These are phyloP conservation scores for Exsudoporus floridanus DNA, from an alignment of 1,284 basidiomycete genomes.

Conservation along the genomic window DNA sequence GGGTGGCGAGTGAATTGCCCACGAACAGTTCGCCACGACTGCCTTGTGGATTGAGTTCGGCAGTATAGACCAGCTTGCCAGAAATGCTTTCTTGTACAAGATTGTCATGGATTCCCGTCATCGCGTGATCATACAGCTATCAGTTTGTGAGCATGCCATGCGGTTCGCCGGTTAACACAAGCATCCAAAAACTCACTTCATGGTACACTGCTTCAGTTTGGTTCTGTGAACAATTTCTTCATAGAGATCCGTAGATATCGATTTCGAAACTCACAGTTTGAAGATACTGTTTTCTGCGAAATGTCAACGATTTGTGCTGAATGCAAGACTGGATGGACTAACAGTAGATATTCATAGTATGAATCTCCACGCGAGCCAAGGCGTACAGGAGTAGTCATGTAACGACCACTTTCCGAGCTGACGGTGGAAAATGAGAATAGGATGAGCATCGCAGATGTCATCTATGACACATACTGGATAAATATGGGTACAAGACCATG, in stretches of 20 bases:
- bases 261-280: constrained; percentile 58
- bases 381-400: constrained; percentile 76
- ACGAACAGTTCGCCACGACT: constrained; percentile 50
- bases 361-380: constrained; percentile 93
- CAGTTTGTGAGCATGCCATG: constrained; percentile 1
- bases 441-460: constrained; percentile 1
- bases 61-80: constrained; percentile 71
- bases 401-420: constrained; percentile 68
- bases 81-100: constrained; percentile 66
- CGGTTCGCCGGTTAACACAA: neutral
- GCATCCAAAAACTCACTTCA: constrained; percentile 45
- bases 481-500: constrained; percentile 85
- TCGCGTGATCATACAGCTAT: constrained; percentile 85
- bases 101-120: constrained; percentile 77
- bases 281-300: constrained; percentile 71
- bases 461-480: constrained; percentile 55
- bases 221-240: constrained; percentile 50
- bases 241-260: neutral
- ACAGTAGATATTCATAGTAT: constrained; percentile 92
- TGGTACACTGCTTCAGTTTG: constrained; percentile 78
- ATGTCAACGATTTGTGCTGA: constrained; percentile 1
- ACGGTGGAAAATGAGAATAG: constrained; percentile 8
- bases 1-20: neutral
- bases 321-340: constrained; percentile 30
- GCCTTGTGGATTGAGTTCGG: constrained; percentile 71